These are phyloP conservation scores for Ustilago lituana DNA, from an alignment of 1,284 basidiomycete genomes.

Conservation along the genomic window DNA sequence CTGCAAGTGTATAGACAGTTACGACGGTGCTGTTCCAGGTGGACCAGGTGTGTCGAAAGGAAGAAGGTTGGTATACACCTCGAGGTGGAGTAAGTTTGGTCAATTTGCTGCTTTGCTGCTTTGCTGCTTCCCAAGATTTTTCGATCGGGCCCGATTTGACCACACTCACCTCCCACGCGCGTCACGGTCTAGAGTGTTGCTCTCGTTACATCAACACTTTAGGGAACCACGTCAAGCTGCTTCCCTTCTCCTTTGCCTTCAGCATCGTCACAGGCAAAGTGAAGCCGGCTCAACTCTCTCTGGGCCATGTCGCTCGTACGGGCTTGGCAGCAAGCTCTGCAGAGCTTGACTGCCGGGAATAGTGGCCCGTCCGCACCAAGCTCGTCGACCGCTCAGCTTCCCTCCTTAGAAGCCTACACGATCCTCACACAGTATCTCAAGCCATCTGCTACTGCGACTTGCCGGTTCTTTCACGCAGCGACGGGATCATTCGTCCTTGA, in stretches of 20 bases:
- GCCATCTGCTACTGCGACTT: slow-evolving; percentile 8
- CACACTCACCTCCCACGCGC: slow-evolving; percentile 11
- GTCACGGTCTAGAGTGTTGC: slow-evolving; percentile 18
- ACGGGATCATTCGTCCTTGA: not conserved
- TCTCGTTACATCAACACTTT: slow-evolving; percentile 19
- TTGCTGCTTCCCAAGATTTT: slow-evolving; percentile 6
- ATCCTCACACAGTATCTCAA: slow-evolving; percentile 17
- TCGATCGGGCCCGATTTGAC: slow-evolving; percentile 27
- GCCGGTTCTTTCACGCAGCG: slow-evolving; percentile 12
- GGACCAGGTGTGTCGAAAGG: not conserved
- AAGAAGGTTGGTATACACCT: not conserved
- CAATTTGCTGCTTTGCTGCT: too few relatives aligned
- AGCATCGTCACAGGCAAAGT: not conserved
- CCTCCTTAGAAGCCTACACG: slow-evolving; percentile 16
- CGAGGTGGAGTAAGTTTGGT: slow-evolving; percentile 27
- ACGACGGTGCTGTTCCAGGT: not conserved
- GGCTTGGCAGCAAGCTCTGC: slow-evolving; percentile 28
- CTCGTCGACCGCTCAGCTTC: not conserved
- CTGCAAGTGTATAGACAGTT: too few relatives aligned
- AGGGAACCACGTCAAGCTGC: not conserved
- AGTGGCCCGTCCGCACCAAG: not conserved
- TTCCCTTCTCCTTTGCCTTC: not conserved
- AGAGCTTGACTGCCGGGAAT: slow-evolving; percentile 6
- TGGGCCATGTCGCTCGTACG: slow-evolving; percentile 22
- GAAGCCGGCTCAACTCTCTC: too few relatives aligned